phyloP scores from a whole-genome alignment of 2,329 filamentous ascomycete genomes.

The Aschersonia sp. region DNA sequence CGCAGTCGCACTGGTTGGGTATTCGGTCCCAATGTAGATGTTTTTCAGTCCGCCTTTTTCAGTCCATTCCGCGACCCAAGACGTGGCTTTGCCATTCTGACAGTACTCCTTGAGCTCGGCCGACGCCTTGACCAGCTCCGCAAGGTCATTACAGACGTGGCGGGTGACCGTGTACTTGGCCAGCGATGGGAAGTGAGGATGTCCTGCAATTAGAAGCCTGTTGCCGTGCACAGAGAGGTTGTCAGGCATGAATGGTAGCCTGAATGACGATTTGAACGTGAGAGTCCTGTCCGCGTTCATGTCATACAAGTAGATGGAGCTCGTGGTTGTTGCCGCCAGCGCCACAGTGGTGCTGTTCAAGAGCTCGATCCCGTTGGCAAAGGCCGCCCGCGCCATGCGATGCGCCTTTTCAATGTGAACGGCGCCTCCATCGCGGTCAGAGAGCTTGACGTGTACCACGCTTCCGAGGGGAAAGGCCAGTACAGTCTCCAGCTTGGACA shows the following conservation, averaged over 20 bases:
- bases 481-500: slow-evolving; percentile 19
- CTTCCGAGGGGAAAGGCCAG: slow-evolving; percentile 16
- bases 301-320: slow-evolving; percentile 15
- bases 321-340: slow-evolving; percentile 19
- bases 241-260: slow-evolving; percentile 22
- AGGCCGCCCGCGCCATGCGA: slow-evolving; percentile 19
- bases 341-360: slow-evolving; percentile 22
- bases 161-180: slow-evolving; percentile 16
- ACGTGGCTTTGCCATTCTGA: slow-evolving; percentile 4
- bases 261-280: slow-evolving; percentile 1
- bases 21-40: slow-evolving; percentile 18
- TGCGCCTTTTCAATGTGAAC: slow-evolving; percentile 5
- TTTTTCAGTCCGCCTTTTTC: slow-evolving; percentile 15
- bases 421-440: neutral
- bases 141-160: slow-evolving; percentile 18
- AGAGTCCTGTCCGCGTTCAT: slow-evolving; percentile 4
- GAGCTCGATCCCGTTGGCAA: slow-evolving; percentile 26
- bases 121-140: slow-evolving; percentile 10
- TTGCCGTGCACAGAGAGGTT: slow-evolving; percentile 19
- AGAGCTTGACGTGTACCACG: slow-evolving; percentile 19
- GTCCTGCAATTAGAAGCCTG: slow-evolving; percentile 24
- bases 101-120: slow-evolving; percentile 5
- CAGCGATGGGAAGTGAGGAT: slow-evolving; percentile 20
- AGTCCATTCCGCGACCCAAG: slow-evolving; percentile 21
- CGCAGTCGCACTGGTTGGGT: slow-evolving; percentile 19